Evolutionary conservation across 495 filamentous ascomycete species (phyloP), one percentile per base, ranked within the genome.

Genomic region (Hypomontagnella monticulosa): DNA sequence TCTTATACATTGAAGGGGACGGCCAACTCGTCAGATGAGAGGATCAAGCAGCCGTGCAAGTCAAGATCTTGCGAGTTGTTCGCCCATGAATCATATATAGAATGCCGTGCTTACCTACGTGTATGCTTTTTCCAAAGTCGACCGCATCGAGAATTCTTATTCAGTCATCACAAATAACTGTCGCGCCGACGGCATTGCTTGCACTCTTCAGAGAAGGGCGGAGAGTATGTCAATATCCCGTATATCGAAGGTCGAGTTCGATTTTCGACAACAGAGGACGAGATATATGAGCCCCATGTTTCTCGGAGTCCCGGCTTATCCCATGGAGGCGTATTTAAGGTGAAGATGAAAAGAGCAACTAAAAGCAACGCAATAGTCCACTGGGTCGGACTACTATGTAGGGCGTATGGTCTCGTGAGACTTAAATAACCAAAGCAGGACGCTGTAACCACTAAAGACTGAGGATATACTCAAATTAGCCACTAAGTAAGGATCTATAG

Each of bases 231-330:
- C 32, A 4, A 23, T 52, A 38, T 37, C 49, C 8, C 34, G 46
- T n/a, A n/a, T 33, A 15, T 32, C 33, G 23, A 27, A 49, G 23
- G 46, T 33, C 23, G 46, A 49, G 11, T 49, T 32, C 11, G 23
- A 49, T 49, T 12, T 49, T 32, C 46, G 46, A 12, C 46, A 49
- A 23, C 46, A 49, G n/a, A 49, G 46, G 23, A 19, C 46, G 14
- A 49, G 23, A 49, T 49, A n/a, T 32, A 49, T 49, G 23, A 49
- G 10, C 23, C 46, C 46, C 33, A 49, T 49, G 23, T 33, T 49
- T 33, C 14, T 33, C 14, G 23, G 46, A 10, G 46, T 33, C 20
- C 46, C 46, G 7, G 11, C 23, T 7, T 49, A 33, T 33, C 46
- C 46, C 14, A 49, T 49, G 23, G 23, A 12, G 4, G 46, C 46